Base-by-base conservation (phyloP, 2,329 filamentous ascomycete species). In the Alternaria angustiovoidea region DNA sequence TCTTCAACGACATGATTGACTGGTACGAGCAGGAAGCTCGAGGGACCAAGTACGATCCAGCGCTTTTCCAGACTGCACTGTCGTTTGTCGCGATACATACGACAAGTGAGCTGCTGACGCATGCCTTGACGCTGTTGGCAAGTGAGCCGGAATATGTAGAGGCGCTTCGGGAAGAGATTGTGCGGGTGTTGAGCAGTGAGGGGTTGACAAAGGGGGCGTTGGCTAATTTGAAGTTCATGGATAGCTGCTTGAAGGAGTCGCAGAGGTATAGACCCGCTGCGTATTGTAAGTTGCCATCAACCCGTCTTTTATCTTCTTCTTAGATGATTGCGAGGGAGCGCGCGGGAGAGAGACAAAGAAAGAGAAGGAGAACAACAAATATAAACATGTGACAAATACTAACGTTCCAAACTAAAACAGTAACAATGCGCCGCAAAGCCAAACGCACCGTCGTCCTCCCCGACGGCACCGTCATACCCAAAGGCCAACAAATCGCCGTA, bases 161-260 rank as follows among this genome's bases (percentile, higher is more conserved):
- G 1, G 42, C n/a, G 4, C n/a, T 59, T 1, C 11, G 43, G 6
- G 20, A 54, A n/a, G 49, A 59, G 18, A 42, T 58, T 3, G n/a
- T 58, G 1, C 5, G 24, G 1, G 56, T 54, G 2, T n/a, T 59
- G 0, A 24, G 28, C 0, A 22, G 18, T 2, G 36, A 54, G 6
- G 43, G 43, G 1, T 28, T 26, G 14, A 59, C 38, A 2, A 54
- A 51, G 3, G 6, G 14, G 4, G 49, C 43, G 4, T 30, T 59
- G 1, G 11, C 20, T 1, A 44, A 44, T 2, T 11, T 49, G 16
- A 54, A 34, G 3, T 22, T 59, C 3, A 14, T 59, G 6, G 43
- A 59, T 18, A 54, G 49, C 16, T 20, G 43, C 2, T 7, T 54
- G 6, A 58, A 54, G n/a, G 42, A 54, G 20, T 6, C 43, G 11